These are phyloP conservation scores for Maudiozyma humilis DNA, from an alignment of 1,139 yeast genomes.

Conservation along the genomic window DNA sequence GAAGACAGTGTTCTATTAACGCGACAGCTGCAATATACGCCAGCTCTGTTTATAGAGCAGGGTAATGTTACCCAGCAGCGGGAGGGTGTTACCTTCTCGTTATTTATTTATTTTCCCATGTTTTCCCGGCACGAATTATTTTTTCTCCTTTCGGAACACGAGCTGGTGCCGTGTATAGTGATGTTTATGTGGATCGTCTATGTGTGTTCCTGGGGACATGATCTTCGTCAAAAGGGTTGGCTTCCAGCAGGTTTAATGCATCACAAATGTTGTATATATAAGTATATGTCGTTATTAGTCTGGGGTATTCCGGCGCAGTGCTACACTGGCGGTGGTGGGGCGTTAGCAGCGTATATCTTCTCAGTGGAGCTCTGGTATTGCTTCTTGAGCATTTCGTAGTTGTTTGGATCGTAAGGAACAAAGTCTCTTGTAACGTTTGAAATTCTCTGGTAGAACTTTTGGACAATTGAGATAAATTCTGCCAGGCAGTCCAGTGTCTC, in stretches of 20 bases:
- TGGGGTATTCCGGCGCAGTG: no score
- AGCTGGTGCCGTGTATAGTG: not conserved
- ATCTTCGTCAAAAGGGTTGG: no score
- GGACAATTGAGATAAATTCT: constrained; percentile 30
- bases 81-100: constrained; percentile 4
- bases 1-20: not conserved
- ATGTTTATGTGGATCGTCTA: not conserved
- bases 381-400: constrained; percentile 20
- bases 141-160: not conserved
- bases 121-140: no score
- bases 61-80: not conserved
- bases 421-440: constrained; percentile 20
- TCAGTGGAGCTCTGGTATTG: constrained; percentile 25
- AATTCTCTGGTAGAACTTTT: constrained; percentile 25
- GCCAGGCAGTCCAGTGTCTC: constrained; percentile 35
- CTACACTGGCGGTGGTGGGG: constrained; percentile 29
- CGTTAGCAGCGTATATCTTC: constrained; percentile 26
- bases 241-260: no score
- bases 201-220: no score
- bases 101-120: not conserved
- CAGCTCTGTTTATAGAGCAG: not conserved
- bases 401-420: constrained; percentile 16
- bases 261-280: no score
- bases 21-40: no score
- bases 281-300: no score